These are phyloP conservation scores for Penicillium sp. DNA, from an alignment of 2,329 filamentous ascomycete genomes.

Conservation along the genomic window DNA sequence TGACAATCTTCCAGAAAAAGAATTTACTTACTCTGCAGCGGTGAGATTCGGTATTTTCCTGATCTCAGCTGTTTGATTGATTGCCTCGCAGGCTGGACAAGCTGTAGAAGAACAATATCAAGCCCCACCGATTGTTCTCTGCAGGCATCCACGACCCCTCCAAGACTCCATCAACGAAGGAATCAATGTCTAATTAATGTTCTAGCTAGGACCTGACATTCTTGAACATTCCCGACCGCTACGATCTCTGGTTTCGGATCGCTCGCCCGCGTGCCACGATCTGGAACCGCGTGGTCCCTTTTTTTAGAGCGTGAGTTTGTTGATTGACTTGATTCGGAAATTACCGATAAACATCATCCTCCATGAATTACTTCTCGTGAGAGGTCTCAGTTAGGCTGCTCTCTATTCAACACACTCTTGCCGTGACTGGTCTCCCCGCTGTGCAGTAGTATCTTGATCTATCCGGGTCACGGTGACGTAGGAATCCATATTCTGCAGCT, in stretches of 20 bases:
- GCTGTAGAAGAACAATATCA: slow-evolving; percentile 19
- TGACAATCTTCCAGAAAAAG: background rate
- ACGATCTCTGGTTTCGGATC: slow-evolving; percentile 6
- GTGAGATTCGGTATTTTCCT: background rate
- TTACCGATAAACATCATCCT: background rate
- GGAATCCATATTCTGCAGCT: background rate
- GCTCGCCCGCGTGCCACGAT: background rate
- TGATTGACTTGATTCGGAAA: slow-evolving; percentile 13
- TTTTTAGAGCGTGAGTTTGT: slow-evolving; percentile 9
- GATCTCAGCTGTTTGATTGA: background rate
- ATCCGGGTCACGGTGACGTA: too few relatives aligned
- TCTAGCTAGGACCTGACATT: background rate
- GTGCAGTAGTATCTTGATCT: background rate
- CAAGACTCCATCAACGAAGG: background rate
- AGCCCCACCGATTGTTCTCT: slow-evolving; percentile 19
- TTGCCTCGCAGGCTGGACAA: background rate
- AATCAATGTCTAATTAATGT: background rate
- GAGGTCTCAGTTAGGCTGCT: background rate
- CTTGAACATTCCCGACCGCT: background rate
- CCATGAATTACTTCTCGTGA: background rate
- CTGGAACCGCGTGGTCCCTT: slow-evolving; percentile 16
- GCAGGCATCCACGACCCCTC: background rate
- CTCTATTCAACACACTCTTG: background rate
- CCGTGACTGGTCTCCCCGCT: background rate
- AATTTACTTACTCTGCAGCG: too few relatives aligned